Evolutionary conservation across 1,284 basidiomycete genomes (phyloP), one percentile per base, ranked within the genome.

Genomic region (Fomitopsis schrenkii): DNA sequence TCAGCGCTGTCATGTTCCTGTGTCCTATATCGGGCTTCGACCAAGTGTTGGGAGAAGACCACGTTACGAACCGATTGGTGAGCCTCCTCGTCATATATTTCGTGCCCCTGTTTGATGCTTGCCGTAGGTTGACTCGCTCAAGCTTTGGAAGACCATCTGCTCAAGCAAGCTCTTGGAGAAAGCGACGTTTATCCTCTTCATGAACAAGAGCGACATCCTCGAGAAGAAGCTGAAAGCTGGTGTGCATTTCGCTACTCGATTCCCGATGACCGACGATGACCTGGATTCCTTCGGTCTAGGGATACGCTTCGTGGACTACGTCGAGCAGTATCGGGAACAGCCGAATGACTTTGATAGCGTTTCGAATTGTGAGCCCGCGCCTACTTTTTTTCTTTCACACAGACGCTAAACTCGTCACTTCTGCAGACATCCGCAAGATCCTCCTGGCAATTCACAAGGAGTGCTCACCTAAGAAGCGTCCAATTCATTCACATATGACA

Each of bases 21-120:
- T 84, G 82, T 8, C 84, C 86, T 0, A 78, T 87, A 64, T 86
- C 84, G 48, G 82, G 80, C 3, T 88, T 88, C 71, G 82, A 88
- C 68, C 82, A 87, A 71, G 76, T 76, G 30, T 73, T 87, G 12
- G 77, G 78, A 0, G 85, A 87, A 69, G 84, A 86, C 64, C 73
- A 71, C 33, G 75, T 66, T 28, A 76, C 84, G 4, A 87, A 87
- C 67, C 77, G 85, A 59, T 73, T 87, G 68, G 84, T 84, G 63
- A 35, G 76, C 14, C 12, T 26, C 10, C 22, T n/a, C 22, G 19
- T 1, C 8, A 28, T 33, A 9, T 10, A 10, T 19, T 50, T 15
- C 9, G 22, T 4, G 5, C 3, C 30, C 14, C 36, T 38, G 1
- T 35, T 0, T 0, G 44, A 9, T 44, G 1, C 6, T 50, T 5